Evolutionary conservation across 2,329 filamentous ascomycete genomes (phyloP).

Genomic region (Pestalotiopsis sp.): DNA sequence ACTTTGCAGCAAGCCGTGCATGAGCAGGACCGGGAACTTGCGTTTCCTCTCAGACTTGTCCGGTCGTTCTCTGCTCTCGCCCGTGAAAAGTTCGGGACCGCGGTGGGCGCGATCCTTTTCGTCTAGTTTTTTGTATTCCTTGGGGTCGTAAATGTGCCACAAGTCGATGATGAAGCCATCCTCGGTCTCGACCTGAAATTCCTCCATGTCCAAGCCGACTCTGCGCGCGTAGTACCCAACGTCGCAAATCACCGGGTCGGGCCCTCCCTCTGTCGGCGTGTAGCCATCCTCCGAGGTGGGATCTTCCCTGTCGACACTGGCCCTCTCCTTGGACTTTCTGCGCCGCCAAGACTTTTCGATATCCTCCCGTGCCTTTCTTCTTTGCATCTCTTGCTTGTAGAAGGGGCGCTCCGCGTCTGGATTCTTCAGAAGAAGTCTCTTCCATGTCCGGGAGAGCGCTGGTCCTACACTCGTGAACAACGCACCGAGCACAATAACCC

Average conservation of each 20-base stretch:
- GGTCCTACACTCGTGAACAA: conserved; percentile 67
- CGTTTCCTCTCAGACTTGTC: conserved; percentile 45
- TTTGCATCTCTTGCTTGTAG: conserved; percentile 69
- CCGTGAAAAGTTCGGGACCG: conserved; percentile 65
- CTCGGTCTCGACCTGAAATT: conserved; percentile 84
- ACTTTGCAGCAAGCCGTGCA: conserved; percentile 87
- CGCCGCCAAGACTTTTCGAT: conserved; percentile 66
- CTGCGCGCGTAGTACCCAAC: conserved; percentile 84
- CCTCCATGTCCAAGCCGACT: conserved; percentile 84
- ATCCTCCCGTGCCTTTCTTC: conserved; percentile 57
- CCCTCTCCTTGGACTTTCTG: conserved; percentile 36
- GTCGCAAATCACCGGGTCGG: conserved; percentile 77
- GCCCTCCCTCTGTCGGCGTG: conserved; percentile 76
- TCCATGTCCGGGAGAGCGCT: conserved; percentile 49
- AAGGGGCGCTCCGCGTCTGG: conserved; percentile 68
- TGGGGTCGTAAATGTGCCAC: conserved; percentile 88
- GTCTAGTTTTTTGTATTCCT: conserved; percentile 62
- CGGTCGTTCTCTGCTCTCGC: conserved; percentile 37
- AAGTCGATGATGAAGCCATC: conserved; percentile 90
- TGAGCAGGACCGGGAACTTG: conserved; percentile 82
- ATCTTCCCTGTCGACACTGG: conserved; percentile 44
- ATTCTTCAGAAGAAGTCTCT: conserved; percentile 60
- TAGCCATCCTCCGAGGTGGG: conserved; percentile 56
- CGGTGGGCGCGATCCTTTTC: conserved; percentile 53
- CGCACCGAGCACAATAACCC: conserved; percentile 74